phyloP scores from a whole-genome alignment of 306 rosid species.

The Acacia melanoxylon region DNA sequence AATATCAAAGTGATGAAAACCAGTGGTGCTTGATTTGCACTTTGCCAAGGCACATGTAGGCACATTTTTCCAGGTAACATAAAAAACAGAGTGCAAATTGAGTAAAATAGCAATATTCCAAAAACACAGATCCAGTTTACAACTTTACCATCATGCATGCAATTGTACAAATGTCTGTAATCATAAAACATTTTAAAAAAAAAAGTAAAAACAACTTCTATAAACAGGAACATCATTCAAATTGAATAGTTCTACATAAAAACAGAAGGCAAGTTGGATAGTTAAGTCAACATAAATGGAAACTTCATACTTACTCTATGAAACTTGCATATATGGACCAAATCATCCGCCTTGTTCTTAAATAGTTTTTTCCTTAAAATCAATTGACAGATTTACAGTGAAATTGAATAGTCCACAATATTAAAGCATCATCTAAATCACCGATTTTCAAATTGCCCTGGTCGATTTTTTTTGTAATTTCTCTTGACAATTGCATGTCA shows the following conservation, averaged over 20 bases:
- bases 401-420: background rate
- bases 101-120: background rate
- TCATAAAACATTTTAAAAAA: background rate
- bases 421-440: background rate
- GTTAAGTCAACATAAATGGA: background rate
- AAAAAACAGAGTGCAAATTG: background rate
- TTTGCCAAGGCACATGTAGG: background rate
- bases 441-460: too few relatives aligned
- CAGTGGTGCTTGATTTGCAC: background rate
- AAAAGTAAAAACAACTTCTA: background rate
- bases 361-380: background rate
- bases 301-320: background rate
- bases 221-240: background rate
- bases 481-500: too few relatives aligned
- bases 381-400: background rate
- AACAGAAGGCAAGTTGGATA: background rate
- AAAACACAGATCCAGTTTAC: background rate
- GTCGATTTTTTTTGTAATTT: too few relatives aligned
- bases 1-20: background rate
- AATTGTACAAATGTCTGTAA: background rate
- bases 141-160: background rate
- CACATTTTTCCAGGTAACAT: background rate
- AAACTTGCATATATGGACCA: background rate
- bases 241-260: conserved; percentile 2
- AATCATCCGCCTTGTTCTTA: background rate